Evolutionary conservation across 257 asterid genomes (phyloP).

Genomic region (Primulina eburnea): DNA sequence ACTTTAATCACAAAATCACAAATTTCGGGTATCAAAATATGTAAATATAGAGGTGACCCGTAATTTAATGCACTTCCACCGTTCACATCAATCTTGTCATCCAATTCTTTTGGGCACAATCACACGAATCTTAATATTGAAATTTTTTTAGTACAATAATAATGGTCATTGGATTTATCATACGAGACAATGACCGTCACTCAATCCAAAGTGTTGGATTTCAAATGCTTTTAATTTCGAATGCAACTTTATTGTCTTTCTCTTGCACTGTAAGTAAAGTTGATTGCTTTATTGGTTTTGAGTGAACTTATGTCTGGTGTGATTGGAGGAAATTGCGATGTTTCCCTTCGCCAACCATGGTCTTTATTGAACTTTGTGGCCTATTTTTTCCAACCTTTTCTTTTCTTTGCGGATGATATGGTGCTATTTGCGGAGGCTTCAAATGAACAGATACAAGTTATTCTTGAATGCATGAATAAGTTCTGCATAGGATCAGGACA

Average conservation of each 20-base stretch:
- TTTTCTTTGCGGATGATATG: too few species aligned
- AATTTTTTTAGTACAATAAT: too few species aligned
- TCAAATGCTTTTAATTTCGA: not conserved
- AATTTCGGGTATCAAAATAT: not conserved
- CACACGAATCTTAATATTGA: not conserved
- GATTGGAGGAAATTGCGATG: not conserved
- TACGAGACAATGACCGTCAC: too few species aligned
- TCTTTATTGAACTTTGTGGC: not conserved
- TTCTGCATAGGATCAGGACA: too few species aligned
- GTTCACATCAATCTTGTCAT: not conserved
- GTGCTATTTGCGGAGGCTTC: too few species aligned
- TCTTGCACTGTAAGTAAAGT: not conserved
- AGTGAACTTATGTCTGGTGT: not conserved
- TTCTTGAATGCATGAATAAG: too few species aligned
- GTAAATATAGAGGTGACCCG: not conserved
- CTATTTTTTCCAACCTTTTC: not conserved
- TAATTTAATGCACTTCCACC: not conserved
- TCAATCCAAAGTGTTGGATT: too few species aligned
- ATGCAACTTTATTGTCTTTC: not conserved
- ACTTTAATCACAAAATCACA: not conserved
- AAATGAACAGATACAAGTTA: too few species aligned
- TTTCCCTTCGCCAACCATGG: not conserved
- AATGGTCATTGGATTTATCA: too few species aligned
- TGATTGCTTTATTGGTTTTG: not conserved
- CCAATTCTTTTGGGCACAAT: not conserved